These are phyloP conservation scores for Cymbomonas tetramitiformis DNA, from an alignment of 139 green algal species.

Conservation along the genomic window DNA sequence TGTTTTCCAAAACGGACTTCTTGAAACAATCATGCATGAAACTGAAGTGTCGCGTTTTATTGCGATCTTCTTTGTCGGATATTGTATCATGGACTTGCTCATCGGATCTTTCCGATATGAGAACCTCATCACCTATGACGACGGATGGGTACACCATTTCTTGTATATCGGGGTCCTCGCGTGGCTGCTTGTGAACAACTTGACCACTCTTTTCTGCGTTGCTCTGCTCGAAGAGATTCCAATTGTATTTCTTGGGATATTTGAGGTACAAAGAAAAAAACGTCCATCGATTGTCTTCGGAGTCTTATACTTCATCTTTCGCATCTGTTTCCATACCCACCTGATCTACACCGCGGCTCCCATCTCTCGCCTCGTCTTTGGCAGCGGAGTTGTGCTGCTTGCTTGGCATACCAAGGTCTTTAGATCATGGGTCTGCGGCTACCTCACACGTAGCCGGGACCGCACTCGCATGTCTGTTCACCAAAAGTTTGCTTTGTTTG, in stretches of 20 bases:
- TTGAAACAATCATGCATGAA: background rate
- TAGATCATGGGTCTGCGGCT: conserved; percentile 7
- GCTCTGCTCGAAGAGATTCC: conserved; percentile 12
- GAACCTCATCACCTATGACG: conserved; percentile 5
- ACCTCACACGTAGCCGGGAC: conserved; percentile 3
- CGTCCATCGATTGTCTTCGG: conserved; percentile 9
- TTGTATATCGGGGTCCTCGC: conserved; percentile 13
- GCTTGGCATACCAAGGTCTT: conserved; percentile 7
- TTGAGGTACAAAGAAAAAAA: conserved; percentile 7
- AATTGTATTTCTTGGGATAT: conserved; percentile 2
- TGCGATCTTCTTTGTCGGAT: conserved; percentile 13
- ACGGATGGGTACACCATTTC: conserved; percentile 14
- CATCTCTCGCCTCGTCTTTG: background rate
- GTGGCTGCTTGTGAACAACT: conserved; percentile 3
- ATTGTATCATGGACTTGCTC: conserved; percentile 14
- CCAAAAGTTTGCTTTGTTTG: too few relatives aligned
- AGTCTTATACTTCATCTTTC: conserved; percentile 8
- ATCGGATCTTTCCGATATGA: conserved; percentile 6
- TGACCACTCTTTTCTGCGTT: conserved; percentile 9
- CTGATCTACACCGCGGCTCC: conserved; percentile 7
- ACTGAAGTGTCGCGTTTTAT: conserved; percentile 1
- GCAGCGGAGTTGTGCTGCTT: background rate
- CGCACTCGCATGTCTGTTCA: conserved; percentile 6
- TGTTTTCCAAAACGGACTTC: conserved; percentile 5
- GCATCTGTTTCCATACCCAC: conserved; percentile 5